Conservation (phyloP, 1,139 yeast genomes). For the Blastobotrys serpentis region DNA sequence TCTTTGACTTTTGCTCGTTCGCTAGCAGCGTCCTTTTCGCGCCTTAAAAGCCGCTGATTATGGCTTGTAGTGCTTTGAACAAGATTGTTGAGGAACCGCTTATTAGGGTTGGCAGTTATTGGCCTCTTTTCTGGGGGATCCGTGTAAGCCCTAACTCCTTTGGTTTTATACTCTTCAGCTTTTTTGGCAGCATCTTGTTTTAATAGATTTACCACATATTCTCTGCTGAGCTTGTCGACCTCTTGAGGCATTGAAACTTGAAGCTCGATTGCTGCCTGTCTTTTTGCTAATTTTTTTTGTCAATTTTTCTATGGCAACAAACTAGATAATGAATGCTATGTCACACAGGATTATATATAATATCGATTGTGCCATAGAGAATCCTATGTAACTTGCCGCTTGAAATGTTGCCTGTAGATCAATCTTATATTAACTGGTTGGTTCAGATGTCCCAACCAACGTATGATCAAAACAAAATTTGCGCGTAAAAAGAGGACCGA, state of each 20-base stretch:
- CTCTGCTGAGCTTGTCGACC: conserved; percentile 1
- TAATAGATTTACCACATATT: conserved; percentile 21
- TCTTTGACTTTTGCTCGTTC: neutral
- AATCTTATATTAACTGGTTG: no score
- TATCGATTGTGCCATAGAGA: no score
- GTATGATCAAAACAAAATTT: neutral
- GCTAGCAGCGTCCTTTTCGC: neutral
- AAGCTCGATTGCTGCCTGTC: neutral
- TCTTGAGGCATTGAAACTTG: conserved; percentile 13
- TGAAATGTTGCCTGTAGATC: no score
- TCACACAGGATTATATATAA: no score
- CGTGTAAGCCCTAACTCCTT: conserved; percentile 8
- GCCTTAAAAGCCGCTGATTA: conserved; percentile 4
- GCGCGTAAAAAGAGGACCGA: conserved; percentile 6
- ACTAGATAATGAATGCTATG: no score
- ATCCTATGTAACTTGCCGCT: no score
- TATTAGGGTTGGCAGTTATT: conserved; percentile 9
- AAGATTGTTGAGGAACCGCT: conserved; percentile 8
- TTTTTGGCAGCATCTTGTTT: conserved; percentile 21
- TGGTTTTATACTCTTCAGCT: conserved; percentile 5
- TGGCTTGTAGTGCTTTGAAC: conserved; percentile 4
- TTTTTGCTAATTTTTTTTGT: neutral
- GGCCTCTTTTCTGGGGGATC: conserved; percentile 7
- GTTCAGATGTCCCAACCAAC: conserved; percentile 2
- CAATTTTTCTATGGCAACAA: no score